Percentiles rank a stretch among this genome's conserved stretches.
These are phyloP conservation scores for Telfairia occidentalis DNA, from an alignment of 331 rosid genomes.

Conservation along the genomic window DNA sequence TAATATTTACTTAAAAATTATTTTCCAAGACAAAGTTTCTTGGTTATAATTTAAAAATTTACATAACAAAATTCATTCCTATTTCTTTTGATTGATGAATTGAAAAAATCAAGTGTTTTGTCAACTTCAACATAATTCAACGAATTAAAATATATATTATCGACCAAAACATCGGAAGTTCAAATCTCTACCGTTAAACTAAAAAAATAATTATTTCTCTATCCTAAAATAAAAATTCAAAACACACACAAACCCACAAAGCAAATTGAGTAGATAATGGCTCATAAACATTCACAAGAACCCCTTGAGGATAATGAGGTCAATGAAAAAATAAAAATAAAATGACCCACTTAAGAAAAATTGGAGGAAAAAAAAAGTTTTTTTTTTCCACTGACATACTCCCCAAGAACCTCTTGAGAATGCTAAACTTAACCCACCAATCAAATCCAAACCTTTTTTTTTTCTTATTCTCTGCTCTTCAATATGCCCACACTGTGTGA, in stretches of 20 bases:
- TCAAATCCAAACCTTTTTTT: background rate
- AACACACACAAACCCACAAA: background rate
- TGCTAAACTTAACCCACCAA: slow-evolving; percentile 1
- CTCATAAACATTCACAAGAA: background rate
- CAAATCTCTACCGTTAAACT: no score
- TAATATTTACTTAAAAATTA: no score
- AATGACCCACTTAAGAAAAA: background rate
- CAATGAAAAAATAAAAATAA: background rate
- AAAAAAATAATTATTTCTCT: no score
- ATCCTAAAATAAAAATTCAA: no score
- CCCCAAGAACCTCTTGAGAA: background rate
- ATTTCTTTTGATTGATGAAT: no score
- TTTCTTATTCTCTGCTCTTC: background rate
- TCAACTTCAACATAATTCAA: no score
- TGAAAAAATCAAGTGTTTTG: no score
- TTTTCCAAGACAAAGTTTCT: no score
- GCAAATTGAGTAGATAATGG: background rate
- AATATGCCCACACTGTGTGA: slow-evolving; percentile 5
- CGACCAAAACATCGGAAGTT: no score
- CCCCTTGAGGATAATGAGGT: background rate
- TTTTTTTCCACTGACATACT: background rate
- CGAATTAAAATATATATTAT: no score
- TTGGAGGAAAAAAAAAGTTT: background rate
- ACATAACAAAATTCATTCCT: no score
- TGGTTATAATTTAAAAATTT: no score